Base-by-base conservation (phyloP, 768 basidiomycete genomes). In the Strobilomyces confusus region DNA sequence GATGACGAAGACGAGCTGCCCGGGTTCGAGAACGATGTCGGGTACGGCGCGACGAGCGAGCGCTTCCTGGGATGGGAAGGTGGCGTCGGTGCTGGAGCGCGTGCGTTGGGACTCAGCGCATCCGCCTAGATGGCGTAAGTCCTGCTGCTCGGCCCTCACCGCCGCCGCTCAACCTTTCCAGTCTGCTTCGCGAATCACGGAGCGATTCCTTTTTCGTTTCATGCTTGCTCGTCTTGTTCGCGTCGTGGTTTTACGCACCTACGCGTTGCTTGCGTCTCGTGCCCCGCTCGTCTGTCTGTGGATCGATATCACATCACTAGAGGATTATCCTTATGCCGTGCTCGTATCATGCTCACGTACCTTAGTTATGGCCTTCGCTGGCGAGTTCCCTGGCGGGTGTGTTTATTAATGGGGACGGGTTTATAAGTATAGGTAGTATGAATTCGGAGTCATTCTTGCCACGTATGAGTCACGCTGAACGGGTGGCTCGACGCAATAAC, bases 1-100 rank as follows among this genome's bases (percentile, higher is more conserved):
- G n/a, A n/a, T n/a, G 75, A 75, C 37, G 77, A 77, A 32, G 80
- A 80, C n/a, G 72, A 55, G 48, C 55, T 52, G 49, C 59, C 36
- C 44, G 79, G 63, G 70, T 64, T 51, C 63, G 74, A 56, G 65
- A 65, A 38, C 60, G 72, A 74, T 40, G 67, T 69, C 48, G 78
- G 57, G 41, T 65, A 69, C 51, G 63, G 65, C 40, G 65, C 62
- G 37, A 61, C 68, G 40, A 62, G 48, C 58, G 88, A 90, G 66
- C 73, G 86, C 44, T 93, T 93, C 69, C 67, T 80, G 12, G 88
- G 84, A 20, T 93, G 90, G 90, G 85, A 87, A 58, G 90, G 90
- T 9, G 79, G 79, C 14, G 71, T 73, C 19, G 90, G 91, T 30
- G 85, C 89, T 42, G 90, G 90, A n/a, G 91, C 91, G 33, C 78